Conservation (phyloP, 2,329 filamentous ascomycete species). For the Diaporthe caulivora region DNA sequence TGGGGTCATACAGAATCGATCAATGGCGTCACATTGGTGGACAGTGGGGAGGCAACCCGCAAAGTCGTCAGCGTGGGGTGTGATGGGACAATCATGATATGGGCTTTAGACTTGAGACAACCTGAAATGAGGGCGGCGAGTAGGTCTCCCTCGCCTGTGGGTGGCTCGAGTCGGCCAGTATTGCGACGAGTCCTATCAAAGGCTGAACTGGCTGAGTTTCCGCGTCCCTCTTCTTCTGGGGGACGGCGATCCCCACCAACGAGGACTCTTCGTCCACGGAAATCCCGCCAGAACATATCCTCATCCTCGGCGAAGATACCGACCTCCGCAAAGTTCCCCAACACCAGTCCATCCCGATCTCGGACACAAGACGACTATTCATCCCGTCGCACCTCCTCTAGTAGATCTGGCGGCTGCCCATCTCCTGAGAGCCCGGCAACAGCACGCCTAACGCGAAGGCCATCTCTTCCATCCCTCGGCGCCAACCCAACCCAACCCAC, state of each 20-base stretch:
- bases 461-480: constrained; percentile 66
- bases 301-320: constrained; percentile 54
- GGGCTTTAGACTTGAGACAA: constrained; percentile 69
- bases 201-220: constrained; percentile 86
- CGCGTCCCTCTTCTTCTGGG: constrained; percentile 60
- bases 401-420: constrained; percentile 59
- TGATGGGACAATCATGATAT: constrained; percentile 88
- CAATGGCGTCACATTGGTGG: constrained; percentile 82
- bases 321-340: constrained; percentile 43
- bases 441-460: constrained; percentile 59
- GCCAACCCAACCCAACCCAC: constrained; percentile 43
- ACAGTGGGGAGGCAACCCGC: constrained; percentile 66
- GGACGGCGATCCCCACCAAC: constrained; percentile 68
- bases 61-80: constrained; percentile 80
- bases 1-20: constrained; percentile 97
- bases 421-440: constrained; percentile 60
- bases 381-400: constrained; percentile 60
- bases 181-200: constrained; percentile 88
- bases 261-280: constrained; percentile 64
- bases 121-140: constrained; percentile 54
- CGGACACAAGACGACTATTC: constrained; percentile 56
- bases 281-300: constrained; percentile 63
- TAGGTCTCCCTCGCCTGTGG: constrained; percentile 67
- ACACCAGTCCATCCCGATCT: constrained; percentile 54
- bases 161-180: constrained; percentile 75